Percentiles rank a stretch among this genome's conserved stretches.
Evolutionary conservation across 208 protist species (phyloP).

Genomic region (Lotmaria passim): DNA sequence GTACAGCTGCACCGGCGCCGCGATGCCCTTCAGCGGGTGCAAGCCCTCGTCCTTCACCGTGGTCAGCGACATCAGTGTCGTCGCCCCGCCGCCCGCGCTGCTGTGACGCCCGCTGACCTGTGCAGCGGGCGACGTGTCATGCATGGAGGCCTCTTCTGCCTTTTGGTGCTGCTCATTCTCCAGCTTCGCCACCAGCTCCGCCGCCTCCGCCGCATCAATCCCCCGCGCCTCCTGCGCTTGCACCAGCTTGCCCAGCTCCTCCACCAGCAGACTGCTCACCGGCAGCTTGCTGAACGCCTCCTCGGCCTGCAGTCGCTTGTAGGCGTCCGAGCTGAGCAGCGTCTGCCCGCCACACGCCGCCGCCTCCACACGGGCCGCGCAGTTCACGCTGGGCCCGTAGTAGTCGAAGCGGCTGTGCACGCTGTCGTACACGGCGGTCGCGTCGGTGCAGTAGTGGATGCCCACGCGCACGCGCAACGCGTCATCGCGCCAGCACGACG

Average conservation of each 20-base stretch:
- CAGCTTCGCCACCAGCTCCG: background rate
- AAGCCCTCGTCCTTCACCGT: conserved; percentile 26
- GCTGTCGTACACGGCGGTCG: too few species aligned
- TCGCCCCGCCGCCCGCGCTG: background rate
- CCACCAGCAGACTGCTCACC: conserved; percentile 23
- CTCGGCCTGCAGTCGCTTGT: conserved; percentile 8
- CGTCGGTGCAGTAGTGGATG: conserved; percentile 52
- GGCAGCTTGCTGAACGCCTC: conserved; percentile 10
- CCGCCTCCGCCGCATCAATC: background rate
- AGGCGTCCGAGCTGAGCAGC: conserved; percentile 14
- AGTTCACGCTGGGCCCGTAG: too few species aligned
- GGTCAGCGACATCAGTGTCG: conserved; percentile 5
- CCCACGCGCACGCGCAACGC: conserved; percentile 45
- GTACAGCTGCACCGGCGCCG: conserved; percentile 32
- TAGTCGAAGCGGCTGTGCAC: too few species aligned
- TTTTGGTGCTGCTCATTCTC: too few species aligned
- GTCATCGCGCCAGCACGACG: conserved; percentile 28
- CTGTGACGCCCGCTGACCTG: too few species aligned
- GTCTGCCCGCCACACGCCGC: conserved; percentile 15
- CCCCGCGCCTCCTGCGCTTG: conserved; percentile 12
- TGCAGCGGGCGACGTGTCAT: too few species aligned
- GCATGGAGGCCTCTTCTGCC: too few species aligned
- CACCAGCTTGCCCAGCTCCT: conserved; percentile 22
- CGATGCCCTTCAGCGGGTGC: conserved; percentile 32
- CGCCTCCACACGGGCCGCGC: conserved; percentile 17